phyloP scores from a whole-genome alignment of 139 green algal species.

The Micractinium conductrix region DNA sequence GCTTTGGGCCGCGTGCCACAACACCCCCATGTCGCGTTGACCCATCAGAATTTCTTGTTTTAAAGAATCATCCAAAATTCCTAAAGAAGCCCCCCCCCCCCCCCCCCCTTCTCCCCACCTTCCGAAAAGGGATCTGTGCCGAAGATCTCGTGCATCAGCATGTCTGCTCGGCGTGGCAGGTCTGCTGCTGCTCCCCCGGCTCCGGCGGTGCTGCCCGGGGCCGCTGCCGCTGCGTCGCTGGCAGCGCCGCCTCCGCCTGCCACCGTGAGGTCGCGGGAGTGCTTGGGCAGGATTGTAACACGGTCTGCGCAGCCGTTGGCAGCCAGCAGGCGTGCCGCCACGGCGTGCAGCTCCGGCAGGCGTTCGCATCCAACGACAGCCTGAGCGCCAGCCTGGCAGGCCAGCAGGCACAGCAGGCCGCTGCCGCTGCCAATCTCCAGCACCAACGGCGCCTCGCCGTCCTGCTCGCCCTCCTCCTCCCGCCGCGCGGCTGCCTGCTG shows the following conservation, averaged over 20 bases:
- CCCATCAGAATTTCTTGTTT: too few species aligned
- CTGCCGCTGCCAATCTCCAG: conserved; percentile 18
- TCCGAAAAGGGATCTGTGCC: conserved; percentile 5
- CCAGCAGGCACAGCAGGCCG: conserved; percentile 20
- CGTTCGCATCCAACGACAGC: background rate
- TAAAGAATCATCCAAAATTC: background rate
- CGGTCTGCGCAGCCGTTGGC: background rate
- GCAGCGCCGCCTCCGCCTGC: too few species aligned
- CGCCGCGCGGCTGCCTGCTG: background rate
- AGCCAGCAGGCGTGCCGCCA: background rate
- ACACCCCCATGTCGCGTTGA: too few species aligned
- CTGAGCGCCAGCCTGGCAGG: background rate
- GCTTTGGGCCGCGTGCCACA: too few species aligned
- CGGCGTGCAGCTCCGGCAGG: conserved; percentile 5
- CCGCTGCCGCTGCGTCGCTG: too few species aligned
- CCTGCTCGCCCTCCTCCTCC: background rate
- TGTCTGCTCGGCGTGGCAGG: background rate
- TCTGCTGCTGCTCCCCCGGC: background rate
- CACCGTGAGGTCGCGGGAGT: background rate
- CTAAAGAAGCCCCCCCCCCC: too few species aligned
- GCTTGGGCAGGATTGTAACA: conserved; percentile 7
- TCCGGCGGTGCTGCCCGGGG: background rate
- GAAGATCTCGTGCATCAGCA: conserved; percentile 14
- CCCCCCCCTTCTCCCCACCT: background rate
- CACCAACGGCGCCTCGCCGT: background rate